Evolutionary conservation across 1,284 basidiomycete genomes (phyloP).

Genomic region (Pseudozyma pruni): DNA sequence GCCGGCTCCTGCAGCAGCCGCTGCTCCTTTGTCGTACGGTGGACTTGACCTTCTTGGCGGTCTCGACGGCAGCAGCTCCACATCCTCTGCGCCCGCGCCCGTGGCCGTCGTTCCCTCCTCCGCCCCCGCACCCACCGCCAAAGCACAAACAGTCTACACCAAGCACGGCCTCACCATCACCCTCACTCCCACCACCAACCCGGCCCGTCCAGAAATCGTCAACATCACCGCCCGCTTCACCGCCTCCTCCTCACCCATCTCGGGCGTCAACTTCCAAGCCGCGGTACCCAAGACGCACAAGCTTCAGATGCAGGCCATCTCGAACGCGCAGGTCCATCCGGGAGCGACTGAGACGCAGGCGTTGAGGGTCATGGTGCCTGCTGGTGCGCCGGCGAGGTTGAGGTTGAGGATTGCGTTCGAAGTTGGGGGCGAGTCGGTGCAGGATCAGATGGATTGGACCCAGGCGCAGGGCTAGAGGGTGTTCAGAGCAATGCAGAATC

Average conservation of each 20-base stretch:
- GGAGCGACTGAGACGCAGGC: slow-evolving; percentile 91
- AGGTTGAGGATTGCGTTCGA: slow-evolving; percentile 84
- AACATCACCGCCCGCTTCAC: slow-evolving; percentile 91
- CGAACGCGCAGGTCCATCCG: slow-evolving; percentile 80
- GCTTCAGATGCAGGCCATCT: slow-evolving; percentile 97
- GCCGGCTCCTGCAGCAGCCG: slow-evolving; percentile 21
- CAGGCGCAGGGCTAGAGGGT: slow-evolving; percentile 16
- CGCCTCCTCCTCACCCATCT: slow-evolving; percentile 70
- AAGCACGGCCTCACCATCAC: slow-evolving; percentile 89
- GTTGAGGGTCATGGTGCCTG: slow-evolving; percentile 88
- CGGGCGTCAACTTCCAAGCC: slow-evolving; percentile 88
- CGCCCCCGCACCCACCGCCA: slow-evolving; percentile 45
- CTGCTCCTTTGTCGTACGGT: slow-evolving; percentile 26
- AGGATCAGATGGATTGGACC: slow-evolving; percentile 88
- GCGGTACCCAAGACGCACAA: slow-evolving; percentile 99
- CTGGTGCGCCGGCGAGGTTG: slow-evolving; percentile 83
- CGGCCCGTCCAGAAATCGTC: slow-evolving; percentile 83
- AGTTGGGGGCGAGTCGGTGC: slow-evolving; percentile 74
- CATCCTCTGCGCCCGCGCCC: slow-evolving; percentile 71
- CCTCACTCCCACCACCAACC: slow-evolving; percentile 83
- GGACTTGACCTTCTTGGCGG: slow-evolving; percentile 65
- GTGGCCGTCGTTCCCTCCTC: slow-evolving; percentile 64
- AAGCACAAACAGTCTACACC: slow-evolving; percentile 87
- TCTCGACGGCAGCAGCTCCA: slow-evolving; percentile 13
- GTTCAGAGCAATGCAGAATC: not conserved